Conservation (phyloP, 2,329 filamentous ascomycete genomes). For the Alternaria hordeiaustralica region DNA sequence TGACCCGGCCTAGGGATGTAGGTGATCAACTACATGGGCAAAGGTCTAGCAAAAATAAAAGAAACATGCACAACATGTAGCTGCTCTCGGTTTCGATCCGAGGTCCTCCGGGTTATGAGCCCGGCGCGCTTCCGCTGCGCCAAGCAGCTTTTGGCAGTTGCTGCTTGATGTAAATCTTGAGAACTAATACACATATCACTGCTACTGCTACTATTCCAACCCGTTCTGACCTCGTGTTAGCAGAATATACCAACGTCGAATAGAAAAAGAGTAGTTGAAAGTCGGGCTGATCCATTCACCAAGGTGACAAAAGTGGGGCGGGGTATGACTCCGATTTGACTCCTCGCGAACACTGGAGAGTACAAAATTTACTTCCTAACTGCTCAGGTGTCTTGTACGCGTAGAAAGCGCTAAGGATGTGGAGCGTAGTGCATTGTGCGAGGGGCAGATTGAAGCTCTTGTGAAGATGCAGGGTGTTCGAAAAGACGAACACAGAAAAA, state of each 20-base stretch:
- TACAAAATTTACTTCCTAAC: not conserved
- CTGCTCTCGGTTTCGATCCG: conserved; percentile 25
- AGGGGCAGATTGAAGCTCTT: not conserved
- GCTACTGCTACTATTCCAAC: not conserved
- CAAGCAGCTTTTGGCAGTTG: conserved; percentile 35
- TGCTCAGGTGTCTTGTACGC: not conserved
- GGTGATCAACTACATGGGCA: not conserved
- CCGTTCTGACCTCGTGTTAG: not conserved
- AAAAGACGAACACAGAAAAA: not conserved
- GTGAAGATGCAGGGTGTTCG: not conserved
- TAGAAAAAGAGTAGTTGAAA: not conserved
- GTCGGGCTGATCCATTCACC: not conserved
- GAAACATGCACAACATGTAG: not conserved
- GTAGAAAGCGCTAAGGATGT: not conserved
- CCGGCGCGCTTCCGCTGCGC: conserved; percentile 49
- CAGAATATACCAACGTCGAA: not conserved
- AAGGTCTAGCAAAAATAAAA: not conserved
- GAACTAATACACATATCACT: not conserved
- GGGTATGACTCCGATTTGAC: not conserved
- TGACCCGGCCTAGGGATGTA: not conserved
- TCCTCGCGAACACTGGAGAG: not conserved
- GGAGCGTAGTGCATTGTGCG: not conserved
- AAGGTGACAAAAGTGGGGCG: not conserved
- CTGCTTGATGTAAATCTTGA: not conserved
- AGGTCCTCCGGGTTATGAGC: conserved; percentile 48